phyloP scores from a whole-genome alignment of 495 filamentous ascomycete species.

The Saxophila tyrrhenica region DNA sequence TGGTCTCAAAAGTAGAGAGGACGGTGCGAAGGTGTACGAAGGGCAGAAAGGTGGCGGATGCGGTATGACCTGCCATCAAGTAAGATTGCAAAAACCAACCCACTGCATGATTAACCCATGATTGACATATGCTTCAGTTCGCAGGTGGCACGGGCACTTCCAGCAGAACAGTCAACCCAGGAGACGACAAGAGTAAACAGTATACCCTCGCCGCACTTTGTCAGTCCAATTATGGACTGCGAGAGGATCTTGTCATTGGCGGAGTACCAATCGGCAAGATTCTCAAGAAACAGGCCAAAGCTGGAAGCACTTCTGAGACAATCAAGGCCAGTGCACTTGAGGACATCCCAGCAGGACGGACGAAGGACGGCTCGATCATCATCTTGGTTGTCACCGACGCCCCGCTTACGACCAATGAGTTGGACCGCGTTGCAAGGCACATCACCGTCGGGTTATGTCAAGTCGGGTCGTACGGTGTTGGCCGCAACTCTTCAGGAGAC shows the following conservation, averaged over 20 bases:
- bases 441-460: slow-evolving; percentile 40
- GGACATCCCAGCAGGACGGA: slow-evolving; percentile 10
- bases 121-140: slow-evolving; percentile 38
- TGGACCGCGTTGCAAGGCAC: slow-evolving; percentile 42
- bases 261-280: slow-evolving; percentile 42
- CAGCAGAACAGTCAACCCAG: slow-evolving; percentile 34
- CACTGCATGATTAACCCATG: too few species aligned
- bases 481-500: slow-evolving; percentile 39
- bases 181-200: slow-evolving; percentile 17
- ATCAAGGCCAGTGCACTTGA: slow-evolving; percentile 3
- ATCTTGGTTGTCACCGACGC: slow-evolving; percentile 42
- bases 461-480: slow-evolving; percentile 34
- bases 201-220: slow-evolving; percentile 43
- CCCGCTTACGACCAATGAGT: slow-evolving; percentile 39
- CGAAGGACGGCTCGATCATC: slow-evolving; percentile 45
- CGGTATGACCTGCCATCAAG: slow-evolving; percentile 44
- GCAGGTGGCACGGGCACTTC: slow-evolving; percentile 43
- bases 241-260: slow-evolving; percentile 34
- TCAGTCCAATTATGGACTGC: slow-evolving; percentile 41
- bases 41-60: slow-evolving; percentile 43
- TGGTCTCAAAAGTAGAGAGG: background rate
- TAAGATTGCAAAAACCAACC: too few species aligned
- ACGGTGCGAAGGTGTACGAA: slow-evolving; percentile 30
- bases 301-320: background rate
- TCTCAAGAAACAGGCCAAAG: slow-evolving; percentile 21